Evolutionary conservation across 164 flowering plant species (phyloP).

Genomic region (Litsea cubeba): DNA sequence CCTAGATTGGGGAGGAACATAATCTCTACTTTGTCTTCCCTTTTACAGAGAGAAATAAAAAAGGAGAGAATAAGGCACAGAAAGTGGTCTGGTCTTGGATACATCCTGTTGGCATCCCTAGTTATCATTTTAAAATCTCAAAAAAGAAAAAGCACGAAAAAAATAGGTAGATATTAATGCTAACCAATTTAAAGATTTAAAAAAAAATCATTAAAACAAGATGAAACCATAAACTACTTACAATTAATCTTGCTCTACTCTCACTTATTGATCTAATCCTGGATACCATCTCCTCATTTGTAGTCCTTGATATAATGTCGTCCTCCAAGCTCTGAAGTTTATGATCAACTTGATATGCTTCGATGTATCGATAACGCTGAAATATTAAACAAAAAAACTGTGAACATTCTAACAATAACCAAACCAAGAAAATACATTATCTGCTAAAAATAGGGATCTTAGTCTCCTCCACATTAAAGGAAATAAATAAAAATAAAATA

Average conservation of each 20-base stretch:
- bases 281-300: slow-evolving; percentile 37
- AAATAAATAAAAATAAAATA: too few species aligned
- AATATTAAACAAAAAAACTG: slow-evolving; percentile 12
- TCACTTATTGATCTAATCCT: slow-evolving; percentile 48
- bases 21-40: too few species aligned
- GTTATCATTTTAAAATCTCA: too few species aligned
- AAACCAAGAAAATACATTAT: background rate
- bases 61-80: too few species aligned
- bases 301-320: slow-evolving; percentile 43
- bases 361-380: slow-evolving; percentile 77
- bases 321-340: slow-evolving; percentile 60
- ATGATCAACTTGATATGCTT: slow-evolving; percentile 68
- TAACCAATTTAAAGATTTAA: background rate
- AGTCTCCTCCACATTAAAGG: background rate
- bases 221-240: slow-evolving; percentile 35
- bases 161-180: too few species aligned
- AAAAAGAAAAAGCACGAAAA: too few species aligned
- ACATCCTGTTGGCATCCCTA: too few species aligned
- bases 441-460: background rate
- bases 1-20: too few species aligned
- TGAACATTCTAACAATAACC: background rate
- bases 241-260: slow-evolving; percentile 78
- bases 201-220: slow-evolving; percentile 3
- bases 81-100: too few species aligned
- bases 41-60: too few species aligned